These are phyloP conservation scores for Flaveria sonorensis DNA, from an alignment of 129 eudicot genomes.

Conservation along the genomic window DNA sequence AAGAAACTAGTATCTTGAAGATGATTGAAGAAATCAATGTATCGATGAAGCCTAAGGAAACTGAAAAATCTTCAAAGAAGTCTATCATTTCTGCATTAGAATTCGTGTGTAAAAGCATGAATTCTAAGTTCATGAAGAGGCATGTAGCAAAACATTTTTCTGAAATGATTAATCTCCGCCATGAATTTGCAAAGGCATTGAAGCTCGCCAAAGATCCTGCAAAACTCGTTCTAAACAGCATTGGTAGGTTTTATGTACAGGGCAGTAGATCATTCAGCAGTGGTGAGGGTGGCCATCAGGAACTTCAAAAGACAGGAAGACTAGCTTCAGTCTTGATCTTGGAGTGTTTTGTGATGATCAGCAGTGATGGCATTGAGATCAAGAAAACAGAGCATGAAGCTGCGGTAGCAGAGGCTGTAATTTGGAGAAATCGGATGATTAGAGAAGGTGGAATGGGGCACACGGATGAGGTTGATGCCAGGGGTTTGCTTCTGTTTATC, in stretches of 20 bases:
- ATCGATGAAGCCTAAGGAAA: neutral
- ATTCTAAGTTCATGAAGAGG: slow-evolving; percentile 35
- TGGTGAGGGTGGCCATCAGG: slow-evolving; percentile 18
- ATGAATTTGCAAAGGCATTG: slow-evolving; percentile 57
- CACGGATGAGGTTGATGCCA: slow-evolving; percentile 57
- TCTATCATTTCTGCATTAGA: slow-evolving; percentile 32
- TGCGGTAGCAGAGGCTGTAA: slow-evolving; percentile 45
- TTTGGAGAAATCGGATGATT: slow-evolving; percentile 60
- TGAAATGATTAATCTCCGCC: slow-evolving; percentile 27
- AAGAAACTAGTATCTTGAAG: slow-evolving; percentile 1
- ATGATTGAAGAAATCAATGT: slow-evolving; percentile 10
- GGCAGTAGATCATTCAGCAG: slow-evolving; percentile 37
- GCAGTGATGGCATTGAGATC: slow-evolving; percentile 35
- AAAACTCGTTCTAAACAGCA: slow-evolving; percentile 50
- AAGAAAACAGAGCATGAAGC: slow-evolving; percentile 32
- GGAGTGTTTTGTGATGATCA: slow-evolving; percentile 65
- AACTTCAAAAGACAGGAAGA: slow-evolving; percentile 28
- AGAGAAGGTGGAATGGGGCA: slow-evolving; percentile 52
- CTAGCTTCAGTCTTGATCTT: slow-evolving; percentile 50
- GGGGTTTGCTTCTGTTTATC: slow-evolving; percentile 65
- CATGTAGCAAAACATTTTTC: slow-evolving; percentile 40
- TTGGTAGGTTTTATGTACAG: slow-evolving; percentile 61
- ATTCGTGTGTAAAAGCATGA: slow-evolving; percentile 42
- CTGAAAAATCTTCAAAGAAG: neutral
- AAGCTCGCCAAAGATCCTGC: slow-evolving; percentile 50